Conservation (phyloP, 2,329 filamentous ascomycete species). For the Claviceps arundinis region DNA sequence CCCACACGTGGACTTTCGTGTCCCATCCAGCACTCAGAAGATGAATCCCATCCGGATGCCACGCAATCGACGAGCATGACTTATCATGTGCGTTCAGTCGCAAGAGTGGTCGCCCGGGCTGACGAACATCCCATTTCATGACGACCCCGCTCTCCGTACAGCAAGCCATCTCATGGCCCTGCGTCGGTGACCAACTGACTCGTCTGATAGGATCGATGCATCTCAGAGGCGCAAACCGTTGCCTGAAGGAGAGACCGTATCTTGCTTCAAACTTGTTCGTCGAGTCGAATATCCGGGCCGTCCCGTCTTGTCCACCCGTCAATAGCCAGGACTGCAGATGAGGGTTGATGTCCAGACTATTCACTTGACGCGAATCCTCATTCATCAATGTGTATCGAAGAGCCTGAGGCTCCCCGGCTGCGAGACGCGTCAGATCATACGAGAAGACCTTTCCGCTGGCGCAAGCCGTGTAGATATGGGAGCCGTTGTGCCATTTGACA, state of each 20-base stretch:
- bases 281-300: conserved; percentile 48
- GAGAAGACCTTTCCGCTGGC: conserved; percentile 51
- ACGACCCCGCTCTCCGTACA: conserved; percentile 49
- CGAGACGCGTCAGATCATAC: conserved; percentile 43
- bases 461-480: conserved; percentile 48
- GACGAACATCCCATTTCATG: conserved; percentile 51
- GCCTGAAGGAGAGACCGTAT: conserved; percentile 37
- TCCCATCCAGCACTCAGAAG: conserved; percentile 51
- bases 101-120: conserved; percentile 37
- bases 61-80: conserved; percentile 45
- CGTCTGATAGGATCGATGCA: conserved; percentile 37
- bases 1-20: conserved; percentile 51
- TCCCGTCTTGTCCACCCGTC: conserved; percentile 51
- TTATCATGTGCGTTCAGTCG: conserved; percentile 50
- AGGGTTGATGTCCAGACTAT: conserved; percentile 49
- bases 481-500: conserved; percentile 43
- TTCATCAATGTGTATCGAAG: conserved; percentile 44
- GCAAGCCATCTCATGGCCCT: conserved; percentile 50
- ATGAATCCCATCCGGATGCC: conserved; percentile 57
- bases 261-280: conserved; percentile 31
- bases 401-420: conserved; percentile 28
- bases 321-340: conserved; percentile 43
- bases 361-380: conserved; percentile 51
- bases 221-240: conserved; percentile 27
- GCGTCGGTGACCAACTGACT: conserved; percentile 51